Conservation (phyloP, 2,329 filamentous ascomycete species). For the Penicillium frequentans region DNA sequence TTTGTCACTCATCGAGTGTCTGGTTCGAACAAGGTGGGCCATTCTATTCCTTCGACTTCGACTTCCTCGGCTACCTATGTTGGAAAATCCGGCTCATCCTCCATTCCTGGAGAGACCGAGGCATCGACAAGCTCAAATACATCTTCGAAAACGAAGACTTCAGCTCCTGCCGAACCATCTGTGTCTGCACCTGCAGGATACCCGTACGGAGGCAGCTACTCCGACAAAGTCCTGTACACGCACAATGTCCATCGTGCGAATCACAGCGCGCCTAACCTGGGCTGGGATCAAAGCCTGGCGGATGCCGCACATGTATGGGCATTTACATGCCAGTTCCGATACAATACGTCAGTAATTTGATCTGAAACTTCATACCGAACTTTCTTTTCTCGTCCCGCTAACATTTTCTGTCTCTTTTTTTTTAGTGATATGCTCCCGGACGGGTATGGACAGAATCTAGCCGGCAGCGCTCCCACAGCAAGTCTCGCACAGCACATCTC, state of each 20-base stretch:
- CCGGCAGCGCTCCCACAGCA: not conserved
- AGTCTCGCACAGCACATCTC: not conserved
- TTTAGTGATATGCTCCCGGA: not conserved
- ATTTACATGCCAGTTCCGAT: not conserved
- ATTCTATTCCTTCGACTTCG: not conserved
- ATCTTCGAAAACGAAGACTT: not conserved
- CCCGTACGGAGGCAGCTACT: not conserved
- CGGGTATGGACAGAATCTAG: not conserved
- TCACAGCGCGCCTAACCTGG: not conserved
- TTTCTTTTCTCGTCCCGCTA: not conserved
- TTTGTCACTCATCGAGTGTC: not conserved
- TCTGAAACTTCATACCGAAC: not conserved
- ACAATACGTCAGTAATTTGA: not conserved
- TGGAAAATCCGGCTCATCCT: not conserved
- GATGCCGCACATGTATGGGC: not conserved
- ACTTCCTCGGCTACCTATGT: not conserved
- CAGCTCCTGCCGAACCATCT: not conserved
- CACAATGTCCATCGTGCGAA: conserved; percentile 1
- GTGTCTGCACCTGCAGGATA: not conserved
- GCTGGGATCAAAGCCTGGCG: not conserved
- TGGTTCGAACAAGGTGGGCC: not conserved
- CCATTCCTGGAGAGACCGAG: not conserved
- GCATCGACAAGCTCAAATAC: not conserved
- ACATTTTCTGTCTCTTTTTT: not conserved
- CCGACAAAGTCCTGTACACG: not conserved